phyloP scores from a whole-genome alignment of 768 basidiomycete genomes.

The Terana coerulea region DNA sequence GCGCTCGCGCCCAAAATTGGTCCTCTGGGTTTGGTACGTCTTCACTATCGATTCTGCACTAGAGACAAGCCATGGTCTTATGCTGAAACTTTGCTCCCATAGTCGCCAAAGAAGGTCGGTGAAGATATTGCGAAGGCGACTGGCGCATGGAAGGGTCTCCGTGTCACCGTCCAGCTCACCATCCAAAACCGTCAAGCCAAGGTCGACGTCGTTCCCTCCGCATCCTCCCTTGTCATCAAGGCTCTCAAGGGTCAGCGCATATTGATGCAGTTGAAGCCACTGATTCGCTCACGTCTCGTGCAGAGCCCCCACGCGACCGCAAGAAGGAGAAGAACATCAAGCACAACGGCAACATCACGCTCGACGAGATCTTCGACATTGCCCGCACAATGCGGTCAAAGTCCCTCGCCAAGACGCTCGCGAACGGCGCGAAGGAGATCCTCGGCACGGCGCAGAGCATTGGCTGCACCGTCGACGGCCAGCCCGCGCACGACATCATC shows the following conservation, averaged over 20 bases:
- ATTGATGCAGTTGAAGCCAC: background rate
- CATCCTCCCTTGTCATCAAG: constrained; percentile 94
- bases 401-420: constrained; percentile 88
- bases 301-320: constrained; percentile 97
- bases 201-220: constrained; percentile 95
- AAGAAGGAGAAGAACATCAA: constrained; percentile 99
- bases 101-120: constrained; percentile 99
- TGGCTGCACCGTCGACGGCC: constrained; percentile 94
- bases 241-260: constrained; percentile 89
- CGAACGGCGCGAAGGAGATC: constrained; percentile 94
- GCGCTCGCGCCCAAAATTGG: constrained; percentile 99
- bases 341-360: constrained; percentile 89
- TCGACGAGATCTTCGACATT: constrained; percentile 93
- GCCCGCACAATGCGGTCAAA: constrained; percentile 95
- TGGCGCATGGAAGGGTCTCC: constrained; percentile 97
- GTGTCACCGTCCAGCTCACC: constrained; percentile 97
- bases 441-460: constrained; percentile 95
- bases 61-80: background rate
- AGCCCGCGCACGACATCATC: constrained; percentile 89
- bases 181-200: constrained; percentile 99
- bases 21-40: constrained; percentile 94
- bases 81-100: constrained; percentile 11
- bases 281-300: constrained; percentile 1
- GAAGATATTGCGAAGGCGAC: constrained; percentile 99
- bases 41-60: background rate